Evolutionary conservation across 345 rosid species (phyloP).

Genomic region (Sapria himalayana): DNA sequence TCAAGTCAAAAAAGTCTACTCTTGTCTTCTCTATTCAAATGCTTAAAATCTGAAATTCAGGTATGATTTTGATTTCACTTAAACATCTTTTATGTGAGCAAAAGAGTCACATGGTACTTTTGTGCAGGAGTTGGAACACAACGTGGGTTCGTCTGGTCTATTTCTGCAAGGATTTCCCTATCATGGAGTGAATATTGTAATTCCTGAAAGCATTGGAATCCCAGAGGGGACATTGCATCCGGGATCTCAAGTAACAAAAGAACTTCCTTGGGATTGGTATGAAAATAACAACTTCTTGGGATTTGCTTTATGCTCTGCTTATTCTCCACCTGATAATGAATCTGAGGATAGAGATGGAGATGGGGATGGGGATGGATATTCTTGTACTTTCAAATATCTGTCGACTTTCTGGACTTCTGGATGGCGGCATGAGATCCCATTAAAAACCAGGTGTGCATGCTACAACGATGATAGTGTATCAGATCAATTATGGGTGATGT

Average conservation of each 20-base stretch:
- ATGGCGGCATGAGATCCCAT: no score
- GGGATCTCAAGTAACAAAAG: slow-evolving; percentile 3
- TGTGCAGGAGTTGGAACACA: no score
- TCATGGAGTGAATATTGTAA: neutral
- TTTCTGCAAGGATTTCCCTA: neutral
- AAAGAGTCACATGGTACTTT: no score
- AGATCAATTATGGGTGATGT: no score
- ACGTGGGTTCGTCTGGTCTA: no score
- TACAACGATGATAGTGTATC: no score
- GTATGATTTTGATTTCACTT: neutral
- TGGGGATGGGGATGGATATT: no score
- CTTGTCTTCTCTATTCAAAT: slow-evolving; percentile 3
- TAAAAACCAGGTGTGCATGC: no score
- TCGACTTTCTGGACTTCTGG: no score
- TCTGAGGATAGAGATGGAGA: no score
- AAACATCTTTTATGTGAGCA: neutral
- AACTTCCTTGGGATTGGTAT: slow-evolving; percentile 7
- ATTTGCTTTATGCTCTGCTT: slow-evolving; percentile 6
- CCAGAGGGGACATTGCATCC: slow-evolving; percentile 7
- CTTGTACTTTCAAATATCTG: no score
- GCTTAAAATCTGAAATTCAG: slow-evolving; percentile 3
- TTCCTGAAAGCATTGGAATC: neutral
- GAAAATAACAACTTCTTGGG: slow-evolving; percentile 8
- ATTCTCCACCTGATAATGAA: no score
- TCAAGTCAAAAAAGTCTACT: neutral